Evolutionary conservation across 352 stramenopile species (phyloP).

Genomic region (Phytophthora quininea): DNA sequence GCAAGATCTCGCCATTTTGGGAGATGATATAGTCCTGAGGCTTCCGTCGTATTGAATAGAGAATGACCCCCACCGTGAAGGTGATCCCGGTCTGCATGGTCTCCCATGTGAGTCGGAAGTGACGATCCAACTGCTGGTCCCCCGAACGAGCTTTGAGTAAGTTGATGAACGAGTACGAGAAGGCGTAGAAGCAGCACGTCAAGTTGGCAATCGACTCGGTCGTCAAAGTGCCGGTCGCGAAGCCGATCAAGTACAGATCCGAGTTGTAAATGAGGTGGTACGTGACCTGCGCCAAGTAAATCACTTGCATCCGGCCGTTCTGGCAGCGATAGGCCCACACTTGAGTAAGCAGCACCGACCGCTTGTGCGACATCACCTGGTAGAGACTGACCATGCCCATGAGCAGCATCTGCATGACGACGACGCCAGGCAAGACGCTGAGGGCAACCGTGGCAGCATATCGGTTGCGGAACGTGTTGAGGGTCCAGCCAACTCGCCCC

Average conservation of each 20-base stretch:
- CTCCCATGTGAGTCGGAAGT: neutral
- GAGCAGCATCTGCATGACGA: neutral
- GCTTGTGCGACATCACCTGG: neutral
- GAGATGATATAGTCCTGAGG: neutral
- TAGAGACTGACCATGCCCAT: neutral
- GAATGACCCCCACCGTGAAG: neutral
- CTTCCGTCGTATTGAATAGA: neutral
- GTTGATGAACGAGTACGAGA: neutral
- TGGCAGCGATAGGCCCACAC: neutral
- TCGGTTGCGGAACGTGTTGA: neutral
- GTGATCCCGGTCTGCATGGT: neutral
- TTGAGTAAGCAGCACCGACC: neutral
- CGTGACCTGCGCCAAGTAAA: neutral
- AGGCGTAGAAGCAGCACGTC: neutral
- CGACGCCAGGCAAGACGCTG: neutral
- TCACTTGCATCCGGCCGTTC: neutral
- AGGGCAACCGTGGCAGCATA: neutral
- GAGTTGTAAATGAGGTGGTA: neutral
- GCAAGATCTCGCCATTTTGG: neutral
- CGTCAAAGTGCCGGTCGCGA: neutral
- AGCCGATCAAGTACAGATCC: neutral
- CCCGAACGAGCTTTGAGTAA: neutral
- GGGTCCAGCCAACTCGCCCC: neutral
- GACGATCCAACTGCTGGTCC: neutral
- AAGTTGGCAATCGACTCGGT: neutral